phyloP scores from a whole-genome alignment of 192 early-diverging fungal species.

The Rhizophagus clarus region DNA sequence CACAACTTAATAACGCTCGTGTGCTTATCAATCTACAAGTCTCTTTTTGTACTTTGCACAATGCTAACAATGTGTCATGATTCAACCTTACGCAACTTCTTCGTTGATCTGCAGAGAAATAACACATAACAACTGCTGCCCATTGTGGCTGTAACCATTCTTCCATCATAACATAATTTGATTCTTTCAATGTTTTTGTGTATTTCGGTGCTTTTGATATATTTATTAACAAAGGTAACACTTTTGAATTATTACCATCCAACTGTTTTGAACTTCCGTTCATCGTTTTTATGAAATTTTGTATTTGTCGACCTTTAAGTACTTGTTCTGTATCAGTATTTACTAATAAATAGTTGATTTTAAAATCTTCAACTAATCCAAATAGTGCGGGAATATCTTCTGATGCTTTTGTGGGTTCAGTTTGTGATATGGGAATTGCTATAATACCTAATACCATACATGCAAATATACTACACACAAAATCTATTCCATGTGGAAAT shows the following conservation, averaged over 20 bases:
- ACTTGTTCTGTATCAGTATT: constrained; percentile 67
- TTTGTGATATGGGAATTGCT: constrained; percentile 68
- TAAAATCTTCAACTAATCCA: constrained; percentile 63
- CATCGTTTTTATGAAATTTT: constrained; percentile 56
- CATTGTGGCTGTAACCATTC: constrained; percentile 54
- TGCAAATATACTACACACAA: constrained; percentile 70
- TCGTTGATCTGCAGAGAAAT: constrained; percentile 53
- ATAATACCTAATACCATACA: constrained; percentile 80
- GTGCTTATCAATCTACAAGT: constrained; percentile 58
- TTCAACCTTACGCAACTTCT: constrained; percentile 48
- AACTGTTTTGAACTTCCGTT: not conserved
- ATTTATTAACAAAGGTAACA: constrained; percentile 64
- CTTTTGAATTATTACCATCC: constrained; percentile 38
- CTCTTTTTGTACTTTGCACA: constrained; percentile 64
- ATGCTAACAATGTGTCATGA: constrained; percentile 57
- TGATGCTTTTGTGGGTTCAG: constrained; percentile 61
- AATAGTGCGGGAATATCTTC: constrained; percentile 74
- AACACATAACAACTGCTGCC: constrained; percentile 61
- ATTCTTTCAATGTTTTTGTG: constrained; percentile 60
- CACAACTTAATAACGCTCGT: constrained; percentile 46
- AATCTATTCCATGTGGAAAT: constrained; percentile 70
- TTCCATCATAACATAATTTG: constrained; percentile 50
- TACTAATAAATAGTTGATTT: constrained; percentile 58
- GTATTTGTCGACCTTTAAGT: constrained; percentile 63
- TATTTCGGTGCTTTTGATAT: constrained; percentile 69